Percentiles rank a stretch among this genome's conserved stretches.
Evolutionary conservation across 169 alveolate genomes (phyloP).

Genomic region (Plasmodium blacklocki): DNA sequence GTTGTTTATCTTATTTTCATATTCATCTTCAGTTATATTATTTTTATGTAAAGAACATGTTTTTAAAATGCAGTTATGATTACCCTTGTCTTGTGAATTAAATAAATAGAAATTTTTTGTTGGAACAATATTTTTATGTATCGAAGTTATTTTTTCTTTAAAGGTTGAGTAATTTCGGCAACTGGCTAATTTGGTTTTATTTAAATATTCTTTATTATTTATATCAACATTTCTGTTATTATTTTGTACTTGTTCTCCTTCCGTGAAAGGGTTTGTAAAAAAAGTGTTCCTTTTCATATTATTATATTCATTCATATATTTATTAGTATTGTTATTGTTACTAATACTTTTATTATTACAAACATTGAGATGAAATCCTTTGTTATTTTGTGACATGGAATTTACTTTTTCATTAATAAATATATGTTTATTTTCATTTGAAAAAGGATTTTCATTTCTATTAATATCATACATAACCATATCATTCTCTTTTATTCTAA

Average conservation of each 20-base stretch:
- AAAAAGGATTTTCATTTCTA: not conserved
- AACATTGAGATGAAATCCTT: too few relatives aligned
- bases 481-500: conserved; percentile 13
- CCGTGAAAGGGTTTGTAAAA: conserved; percentile 22
- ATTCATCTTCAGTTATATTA: not conserved
- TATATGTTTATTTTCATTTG: conserved; percentile 7
- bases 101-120: conserved; percentile 7
- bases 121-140: conserved; percentile 9
- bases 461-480: conserved; percentile 10
- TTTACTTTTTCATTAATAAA: conserved; percentile 3
- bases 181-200: not conserved
- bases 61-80: conserved; percentile 26
- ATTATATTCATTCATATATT: conserved; percentile 14
- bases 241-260: conserved; percentile 9
- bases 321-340: conserved; percentile 18
- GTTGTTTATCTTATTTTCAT: conserved; percentile 1
- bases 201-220: conserved; percentile 12
- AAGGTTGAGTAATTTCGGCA: not conserved
- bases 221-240: conserved; percentile 11
- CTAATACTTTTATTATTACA: not conserved
- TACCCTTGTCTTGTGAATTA: not conserved
- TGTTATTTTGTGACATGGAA: not conserved
- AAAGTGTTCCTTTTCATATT: conserved; percentile 2
- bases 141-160: conserved; percentile 32
- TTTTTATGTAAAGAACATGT: conserved; percentile 9